Base-by-base conservation (phyloP, 2,329 filamentous ascomycete genomes). In the Beauveria brongniartii region DNA sequence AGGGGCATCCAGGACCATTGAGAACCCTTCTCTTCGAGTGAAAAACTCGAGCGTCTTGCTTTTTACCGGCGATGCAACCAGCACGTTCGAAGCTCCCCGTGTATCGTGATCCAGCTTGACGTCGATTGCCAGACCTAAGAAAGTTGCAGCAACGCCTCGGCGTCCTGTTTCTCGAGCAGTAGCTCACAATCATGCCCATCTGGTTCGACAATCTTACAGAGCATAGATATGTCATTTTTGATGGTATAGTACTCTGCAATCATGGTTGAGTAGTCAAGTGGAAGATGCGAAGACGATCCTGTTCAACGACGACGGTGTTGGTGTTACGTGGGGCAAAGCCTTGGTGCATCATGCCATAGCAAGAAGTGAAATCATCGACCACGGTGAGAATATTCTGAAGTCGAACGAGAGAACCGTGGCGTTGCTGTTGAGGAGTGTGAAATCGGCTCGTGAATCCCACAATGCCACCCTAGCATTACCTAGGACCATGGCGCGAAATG, bases 1-100 rank as follows among this genome's bases (percentile, higher is more conserved):
- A 5, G 20, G 0, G 63, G 64, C 41, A 47, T 61, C 2, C 53
- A 8, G 0, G 66, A 66, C 64, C 62, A 70, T 41, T 61, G 26
- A 5, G 18, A 40, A 5, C 7, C 51, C 16, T 22, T 22, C 9
- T n/a, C n/a, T 14, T 10, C 26, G 51, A 34, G 40, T 34, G 20
- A 24, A 1, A 24, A 44, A 22, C 41, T 54, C 61, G 26, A n/a
- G 20, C 3, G 52, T 53, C 63, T 61, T 34, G 56, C 52, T n/a
- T 63, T 44, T 28, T 3, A 5, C 41, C 20, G n/a, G 14, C 12
- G 1, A 26, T 12, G 12, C 14, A 12, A 3, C 12, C 14, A 26
- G n/a, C 10, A 24, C 10, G 3, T 26, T 26, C 2, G 12, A 18
- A 47, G 3, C 3, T 26, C 10, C n/a, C 12, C 20, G 9, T 20